Evolutionary conservation across 805 yeast genomes (phyloP), one percentile per base, ranked within the genome.

Genomic region (Komagataella phaffii): DNA sequence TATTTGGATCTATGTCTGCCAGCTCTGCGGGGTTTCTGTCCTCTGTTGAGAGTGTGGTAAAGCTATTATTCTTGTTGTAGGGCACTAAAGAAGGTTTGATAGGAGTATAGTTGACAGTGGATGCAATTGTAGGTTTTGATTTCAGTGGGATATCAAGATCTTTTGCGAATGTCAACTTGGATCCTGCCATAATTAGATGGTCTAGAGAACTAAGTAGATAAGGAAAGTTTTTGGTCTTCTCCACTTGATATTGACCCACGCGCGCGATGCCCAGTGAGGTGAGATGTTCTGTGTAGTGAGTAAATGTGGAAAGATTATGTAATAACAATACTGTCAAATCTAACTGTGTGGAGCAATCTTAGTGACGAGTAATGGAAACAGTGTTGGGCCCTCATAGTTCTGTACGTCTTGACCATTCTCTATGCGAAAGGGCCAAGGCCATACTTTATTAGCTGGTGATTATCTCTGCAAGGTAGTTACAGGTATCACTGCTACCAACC

Each of bases 21-120:
- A 47, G 64, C 64, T 12, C 50, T 24, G 36, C 45, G 44, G 30
- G 56, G 46, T 18, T 48, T 49, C 50, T 46, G 48, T 45, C 21
- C 45, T 44, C 17, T 19, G 44, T 44, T 30, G 52, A 56, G 7
- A 45, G 45, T 7, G 58, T 57, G 14, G 46, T 51, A 18, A 51
- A 57, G 10, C 54, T 50, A 23, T 46, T 54, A 40, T 51, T 55
- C 17, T 58, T 54, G 21, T 56, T 56, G 44, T 56, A 54, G n/a
- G 55, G 53, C 44, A 24, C 43, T 17, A 47, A 18, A 6, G 49
- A 23, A 36, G 46, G 44, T 44, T 53, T 36, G 2, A 47, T 50
- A 24, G 46, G 45, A 23, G 17, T 46, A 47, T 46, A 51, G 21
- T 50, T 49, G 19, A 46, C 46, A 23, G 52, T 50, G 44, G 52